Evolutionary conservation across 768 basidiomycete species (phyloP), one percentile per base, ranked within the genome.

Genomic region (Harrya chromipes): DNA sequence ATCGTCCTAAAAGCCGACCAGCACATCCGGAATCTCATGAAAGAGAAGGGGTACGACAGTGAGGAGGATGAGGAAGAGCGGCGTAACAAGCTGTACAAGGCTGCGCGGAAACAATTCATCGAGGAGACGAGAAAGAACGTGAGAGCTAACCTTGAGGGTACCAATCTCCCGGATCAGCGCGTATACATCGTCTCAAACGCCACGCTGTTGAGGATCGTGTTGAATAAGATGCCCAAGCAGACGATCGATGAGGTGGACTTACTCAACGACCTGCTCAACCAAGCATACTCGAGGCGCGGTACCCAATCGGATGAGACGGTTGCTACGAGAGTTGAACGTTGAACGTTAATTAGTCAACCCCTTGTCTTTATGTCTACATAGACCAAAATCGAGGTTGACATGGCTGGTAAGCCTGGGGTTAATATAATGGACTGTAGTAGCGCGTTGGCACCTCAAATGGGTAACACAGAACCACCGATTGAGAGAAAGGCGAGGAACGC

Each of bases 1-100:
- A 66, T 72, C 31, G 65, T 71, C 19, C 70, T 69, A 11, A 70
- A 73, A 43, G 61, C 72, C 0, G 69, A 71, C 44, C 63, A 60
- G 17, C 65, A 68, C 31, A 62, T 64, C 24, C 41, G 38, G 19
- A 64, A 64, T n/a, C 4, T 52, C 31, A 61, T 64, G 64, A 55
- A 0, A 17, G 58, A 66, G 1, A 61, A 39, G 47, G 62, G 60
- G 0, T 62, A 65, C 19, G 49, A 65, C 4, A 52, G 47, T 19
- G 62, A 64, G 0, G 56, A 36, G 16, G 50, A 43, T n/a, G 55
- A 53, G 2, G 54, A 64, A 16, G 60, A 36, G 6, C 40, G 35
- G 3, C 44, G 43, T 11, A 20, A 50, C n/a, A 47, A n/a, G 20
- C 29, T 56, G 10, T 52, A 53, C 34, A 48, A 45, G 2, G 40